These are phyloP conservation scores for Ceratobasidium sp. DNA, from an alignment of 1,284 basidiomycete genomes.

Conservation along the genomic window DNA sequence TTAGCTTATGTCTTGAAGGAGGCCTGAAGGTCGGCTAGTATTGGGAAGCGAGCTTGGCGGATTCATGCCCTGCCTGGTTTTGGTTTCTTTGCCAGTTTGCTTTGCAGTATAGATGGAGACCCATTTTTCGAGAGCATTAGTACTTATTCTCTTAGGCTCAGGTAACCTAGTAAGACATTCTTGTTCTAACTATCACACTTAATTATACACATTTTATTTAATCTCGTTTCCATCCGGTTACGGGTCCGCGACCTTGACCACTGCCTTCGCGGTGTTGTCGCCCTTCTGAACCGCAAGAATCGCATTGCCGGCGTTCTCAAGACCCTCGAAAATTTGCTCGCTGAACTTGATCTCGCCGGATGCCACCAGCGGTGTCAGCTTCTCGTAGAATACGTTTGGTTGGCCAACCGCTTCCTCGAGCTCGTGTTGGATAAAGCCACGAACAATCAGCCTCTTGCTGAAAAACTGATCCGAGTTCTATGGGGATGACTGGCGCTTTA, in stretches of 20 bases:
- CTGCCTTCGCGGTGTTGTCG: slow-evolving; percentile 67
- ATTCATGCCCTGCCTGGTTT: too few species aligned
- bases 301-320: slow-evolving; percentile 65
- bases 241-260: slow-evolving; percentile 62
- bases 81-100: too few species aligned
- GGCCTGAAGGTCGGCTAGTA: too few species aligned
- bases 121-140: too few species aligned
- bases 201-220: too few species aligned
- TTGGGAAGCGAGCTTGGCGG: too few species aligned
- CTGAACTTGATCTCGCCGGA: slow-evolving; percentile 69
- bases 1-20: too few species aligned
- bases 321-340: slow-evolving; percentile 64
- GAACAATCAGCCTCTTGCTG: slow-evolving; percentile 63
- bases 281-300: slow-evolving; percentile 67
- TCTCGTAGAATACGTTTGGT: slow-evolving; percentile 60
- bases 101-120: too few species aligned
- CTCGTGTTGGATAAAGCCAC: slow-evolving; percentile 68
- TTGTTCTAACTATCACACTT: too few species aligned
- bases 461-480: slow-evolving; percentile 58
- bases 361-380: slow-evolving; percentile 63
- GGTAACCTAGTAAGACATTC: too few species aligned
- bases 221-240: slow-evolving; percentile 38
- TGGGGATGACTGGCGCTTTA: neutral
- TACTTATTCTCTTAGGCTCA: too few species aligned
- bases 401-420: slow-evolving; percentile 55